Conservation (phyloP, 2,329 filamentous ascomycete species). For the Aquanectria penicillioides region DNA sequence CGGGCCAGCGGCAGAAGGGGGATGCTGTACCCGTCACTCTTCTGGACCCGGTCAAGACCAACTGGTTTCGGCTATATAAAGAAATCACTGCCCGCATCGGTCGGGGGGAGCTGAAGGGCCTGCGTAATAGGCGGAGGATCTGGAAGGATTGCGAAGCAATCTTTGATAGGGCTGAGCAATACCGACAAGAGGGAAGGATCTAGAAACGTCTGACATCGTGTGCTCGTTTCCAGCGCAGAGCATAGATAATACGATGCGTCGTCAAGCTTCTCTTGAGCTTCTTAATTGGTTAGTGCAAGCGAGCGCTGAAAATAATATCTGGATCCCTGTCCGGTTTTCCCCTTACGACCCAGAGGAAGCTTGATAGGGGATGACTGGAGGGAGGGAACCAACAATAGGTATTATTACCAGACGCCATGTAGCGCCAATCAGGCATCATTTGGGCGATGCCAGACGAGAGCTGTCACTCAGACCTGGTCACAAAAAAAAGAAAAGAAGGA, state of each 20-base stretch:
- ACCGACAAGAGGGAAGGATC: constrained; percentile 11
- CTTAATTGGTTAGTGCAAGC: not conserved
- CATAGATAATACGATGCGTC: not conserved
- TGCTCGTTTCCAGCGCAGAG: not conserved
- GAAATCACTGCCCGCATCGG: not conserved
- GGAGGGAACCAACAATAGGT: constrained; percentile 7
- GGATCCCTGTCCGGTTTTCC: not conserved
- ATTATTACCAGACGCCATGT: not conserved
- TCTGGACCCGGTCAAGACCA: not conserved
- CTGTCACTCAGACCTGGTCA: not conserved
- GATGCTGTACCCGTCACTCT: not conserved
- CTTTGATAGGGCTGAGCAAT: not conserved
- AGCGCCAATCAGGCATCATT: constrained; percentile 5
- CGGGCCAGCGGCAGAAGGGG: not conserved
- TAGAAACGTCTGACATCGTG: constrained; percentile 3
- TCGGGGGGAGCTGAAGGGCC: not conserved
- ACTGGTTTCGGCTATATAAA: constrained; percentile 13
- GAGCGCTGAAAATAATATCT: not conserved
- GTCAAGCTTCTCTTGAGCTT: not conserved
- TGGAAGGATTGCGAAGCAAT: constrained; percentile 20
- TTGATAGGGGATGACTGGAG: not conserved
- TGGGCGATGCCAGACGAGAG: not conserved
- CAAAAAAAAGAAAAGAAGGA: constrained; percentile 1
- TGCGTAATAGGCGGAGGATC: constrained; percentile 16
- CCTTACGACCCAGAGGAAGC: no score